phyloP scores from a whole-genome alignment of 352 stramenopile genomes.

The Globisporangium uncinulatum region DNA sequence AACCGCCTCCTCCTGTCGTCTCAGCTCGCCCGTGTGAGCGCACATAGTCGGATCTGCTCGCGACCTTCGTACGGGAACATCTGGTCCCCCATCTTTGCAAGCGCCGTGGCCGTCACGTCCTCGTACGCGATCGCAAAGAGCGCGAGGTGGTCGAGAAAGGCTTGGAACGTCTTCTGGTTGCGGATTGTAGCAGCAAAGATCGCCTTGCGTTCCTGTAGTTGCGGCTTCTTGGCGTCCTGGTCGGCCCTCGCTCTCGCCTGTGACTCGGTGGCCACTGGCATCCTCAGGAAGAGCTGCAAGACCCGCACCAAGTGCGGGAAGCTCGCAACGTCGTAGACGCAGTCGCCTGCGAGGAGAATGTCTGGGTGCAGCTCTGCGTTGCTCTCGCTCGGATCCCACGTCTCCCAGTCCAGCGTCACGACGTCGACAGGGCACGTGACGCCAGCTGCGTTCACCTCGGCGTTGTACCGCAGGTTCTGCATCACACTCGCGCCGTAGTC shows the following conservation, averaged over 20 bases:
- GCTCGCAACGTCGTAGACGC: slow-evolving; percentile 58
- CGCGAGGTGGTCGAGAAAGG: slow-evolving; percentile 60
- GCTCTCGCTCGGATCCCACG: slow-evolving; percentile 36
- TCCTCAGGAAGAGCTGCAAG: slow-evolving; percentile 43
- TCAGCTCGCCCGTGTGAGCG: slow-evolving; percentile 5
- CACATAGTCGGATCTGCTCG: slow-evolving; percentile 64
- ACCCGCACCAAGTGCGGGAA: slow-evolving; percentile 61
- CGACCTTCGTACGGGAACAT: slow-evolving; percentile 58
- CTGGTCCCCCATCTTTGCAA: slow-evolving; percentile 34
- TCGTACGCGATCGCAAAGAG: slow-evolving; percentile 47
- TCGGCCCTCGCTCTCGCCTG: too few species aligned
- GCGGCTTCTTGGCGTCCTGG: slow-evolving; percentile 1
- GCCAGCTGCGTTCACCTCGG: slow-evolving; percentile 55
- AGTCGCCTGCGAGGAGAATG: slow-evolving; percentile 69
- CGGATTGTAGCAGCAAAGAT: slow-evolving; percentile 77
- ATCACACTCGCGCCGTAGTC: slow-evolving; percentile 82
- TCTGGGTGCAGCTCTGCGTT: slow-evolving; percentile 24
- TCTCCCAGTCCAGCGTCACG: slow-evolving; percentile 65
- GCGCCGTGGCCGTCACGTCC: slow-evolving; percentile 47
- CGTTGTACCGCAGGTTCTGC: slow-evolving; percentile 79
- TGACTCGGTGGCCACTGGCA: neutral
- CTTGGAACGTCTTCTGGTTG: slow-evolving; percentile 68
- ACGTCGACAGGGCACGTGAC: slow-evolving; percentile 49
- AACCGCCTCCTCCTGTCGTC: neutral
- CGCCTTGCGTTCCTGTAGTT: slow-evolving; percentile 23